Percentiles rank a stretch among this genome's conserved stretches.
These are phyloP conservation scores for Linanthus parryae DNA, from an alignment of 148 eudicot species.

Conservation along the genomic window DNA sequence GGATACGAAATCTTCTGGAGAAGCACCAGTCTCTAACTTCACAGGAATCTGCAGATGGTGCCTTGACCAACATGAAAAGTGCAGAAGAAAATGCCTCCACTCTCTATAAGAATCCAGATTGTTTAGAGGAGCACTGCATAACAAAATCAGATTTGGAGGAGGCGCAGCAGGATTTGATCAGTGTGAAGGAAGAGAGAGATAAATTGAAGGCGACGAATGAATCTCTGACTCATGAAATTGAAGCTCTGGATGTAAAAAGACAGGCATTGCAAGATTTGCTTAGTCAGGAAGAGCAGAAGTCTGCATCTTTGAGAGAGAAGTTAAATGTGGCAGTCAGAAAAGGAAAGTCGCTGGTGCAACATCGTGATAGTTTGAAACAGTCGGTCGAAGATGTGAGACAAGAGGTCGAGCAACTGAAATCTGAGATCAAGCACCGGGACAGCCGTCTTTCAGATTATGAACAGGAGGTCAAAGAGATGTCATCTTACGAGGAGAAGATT, in stretches of 20 bases:
- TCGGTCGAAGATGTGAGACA: conserved; percentile 47
- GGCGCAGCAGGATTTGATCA: conserved; percentile 38
- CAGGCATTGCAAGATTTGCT: conserved; percentile 54
- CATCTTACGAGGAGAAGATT: conserved; percentile 34
- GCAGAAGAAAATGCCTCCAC: conserved; percentile 16
- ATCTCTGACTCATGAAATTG: conserved; percentile 45
- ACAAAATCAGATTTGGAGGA: conserved; percentile 51
- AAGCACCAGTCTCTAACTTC: conserved; percentile 19
- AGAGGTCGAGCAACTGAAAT: conserved; percentile 58
- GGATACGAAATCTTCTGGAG: conserved; percentile 46
- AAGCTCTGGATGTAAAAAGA: conserved; percentile 28
- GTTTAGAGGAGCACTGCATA: conserved; percentile 27
- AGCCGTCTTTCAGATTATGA: conserved; percentile 39
- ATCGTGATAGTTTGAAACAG: conserved; percentile 85
- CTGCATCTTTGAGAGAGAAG: conserved; percentile 80
- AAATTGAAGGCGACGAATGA: conserved; percentile 37
- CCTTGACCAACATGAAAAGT: conserved; percentile 18
- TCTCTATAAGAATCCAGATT: conserved; percentile 20
- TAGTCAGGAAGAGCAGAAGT: conserved; percentile 90
- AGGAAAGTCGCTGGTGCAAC: conserved; percentile 89
- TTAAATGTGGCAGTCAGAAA: conserved; percentile 89
- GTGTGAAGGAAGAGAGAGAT: conserved; percentile 58
- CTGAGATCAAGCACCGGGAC: conserved; percentile 40
- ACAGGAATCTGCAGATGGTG: conserved; percentile 18
- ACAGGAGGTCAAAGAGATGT: conserved; percentile 48